phyloP scores from a whole-genome alignment of 257 asterid species.

The Scutellaria minor region DNA sequence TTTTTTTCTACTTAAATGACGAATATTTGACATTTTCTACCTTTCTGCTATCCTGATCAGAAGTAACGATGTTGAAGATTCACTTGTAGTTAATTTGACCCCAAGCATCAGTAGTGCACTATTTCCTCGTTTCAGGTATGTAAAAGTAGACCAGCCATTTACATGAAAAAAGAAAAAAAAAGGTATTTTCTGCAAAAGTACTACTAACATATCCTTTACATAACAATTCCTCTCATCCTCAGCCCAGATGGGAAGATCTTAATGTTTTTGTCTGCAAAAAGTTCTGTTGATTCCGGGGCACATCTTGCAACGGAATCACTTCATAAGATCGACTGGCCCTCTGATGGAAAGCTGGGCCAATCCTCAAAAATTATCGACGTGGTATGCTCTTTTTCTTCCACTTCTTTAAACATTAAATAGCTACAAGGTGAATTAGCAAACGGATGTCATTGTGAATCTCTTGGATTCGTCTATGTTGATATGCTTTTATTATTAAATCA shows the following conservation, averaged over 20 bases:
- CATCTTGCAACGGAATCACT: conserved; percentile 87
- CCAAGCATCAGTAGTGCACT: conserved; percentile 68
- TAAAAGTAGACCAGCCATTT: neutral
- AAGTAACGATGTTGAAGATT: conserved; percentile 49
- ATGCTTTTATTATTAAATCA: neutral
- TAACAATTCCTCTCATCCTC: conserved; percentile 32
- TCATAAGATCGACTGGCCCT: conserved; percentile 86
- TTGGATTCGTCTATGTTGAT: neutral
- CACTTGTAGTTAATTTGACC: conserved; percentile 51
- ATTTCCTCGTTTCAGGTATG: conserved; percentile 83
- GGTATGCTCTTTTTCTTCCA: conserved; percentile 48
- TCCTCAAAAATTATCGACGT: conserved; percentile 57
- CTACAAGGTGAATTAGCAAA: conserved; percentile 14
- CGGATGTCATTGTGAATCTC: neutral
- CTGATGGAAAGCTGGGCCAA: conserved; percentile 51
- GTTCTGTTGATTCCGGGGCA: conserved; percentile 80
- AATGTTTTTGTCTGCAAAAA: conserved; percentile 71
- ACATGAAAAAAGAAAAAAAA: too few species aligned
- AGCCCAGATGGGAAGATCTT: conserved; percentile 85
- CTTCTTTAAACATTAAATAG: neutral
- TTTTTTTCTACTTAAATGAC: conserved; percentile 16
- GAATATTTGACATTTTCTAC: conserved; percentile 2
- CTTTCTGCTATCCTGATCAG: conserved; percentile 36
- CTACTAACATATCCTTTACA: neutral
- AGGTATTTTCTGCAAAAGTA: neutral